phyloP scores from a whole-genome alignment of 1,284 basidiomycete genomes.

The Papiliotrema terrestris region DNA sequence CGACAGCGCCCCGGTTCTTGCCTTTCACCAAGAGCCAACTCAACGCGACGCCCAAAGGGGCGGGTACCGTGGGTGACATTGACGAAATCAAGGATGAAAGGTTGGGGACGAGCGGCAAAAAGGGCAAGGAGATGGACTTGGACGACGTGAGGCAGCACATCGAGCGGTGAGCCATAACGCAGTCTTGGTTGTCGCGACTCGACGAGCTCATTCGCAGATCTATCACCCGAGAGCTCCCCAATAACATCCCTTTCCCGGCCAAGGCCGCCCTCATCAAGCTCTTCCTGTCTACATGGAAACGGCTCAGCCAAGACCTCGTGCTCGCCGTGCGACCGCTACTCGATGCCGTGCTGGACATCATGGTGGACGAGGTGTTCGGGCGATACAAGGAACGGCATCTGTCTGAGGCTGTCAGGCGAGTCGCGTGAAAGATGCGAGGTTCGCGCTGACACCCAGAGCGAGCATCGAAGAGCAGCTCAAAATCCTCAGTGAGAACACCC shows the following conservation, averaged over 20 bases:
- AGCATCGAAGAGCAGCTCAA: not conserved
- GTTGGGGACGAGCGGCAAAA: not conserved
- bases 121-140: conserved; percentile 1
- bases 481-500: not conserved
- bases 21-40: not conserved
- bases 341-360: too few species aligned
- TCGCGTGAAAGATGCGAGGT: not conserved
- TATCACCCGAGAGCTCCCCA: conserved; percentile 5
- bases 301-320: not conserved
- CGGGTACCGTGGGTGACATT: not conserved
- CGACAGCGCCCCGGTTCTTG: conserved; percentile 2
- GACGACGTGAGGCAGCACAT: conserved; percentile 5
- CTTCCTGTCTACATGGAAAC: not conserved
- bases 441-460: not conserved
- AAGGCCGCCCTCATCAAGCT: conserved; percentile 1
- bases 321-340: not conserved
- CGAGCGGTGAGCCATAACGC: conserved; percentile 3
- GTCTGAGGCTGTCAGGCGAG: conserved; percentile 3
- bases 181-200: too few species aligned
- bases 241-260: conserved; percentile 2
- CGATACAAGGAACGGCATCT: conserved; percentile 4
- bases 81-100: not conserved
- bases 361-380: too few species aligned
- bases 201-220: too few species aligned
- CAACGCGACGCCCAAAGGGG: not conserved